Percentiles rank a stretch among this genome's conserved stretches.
phyloP scores from a whole-genome alignment of 164 flowering plant species.

The Chimonanthus salicifolius region DNA sequence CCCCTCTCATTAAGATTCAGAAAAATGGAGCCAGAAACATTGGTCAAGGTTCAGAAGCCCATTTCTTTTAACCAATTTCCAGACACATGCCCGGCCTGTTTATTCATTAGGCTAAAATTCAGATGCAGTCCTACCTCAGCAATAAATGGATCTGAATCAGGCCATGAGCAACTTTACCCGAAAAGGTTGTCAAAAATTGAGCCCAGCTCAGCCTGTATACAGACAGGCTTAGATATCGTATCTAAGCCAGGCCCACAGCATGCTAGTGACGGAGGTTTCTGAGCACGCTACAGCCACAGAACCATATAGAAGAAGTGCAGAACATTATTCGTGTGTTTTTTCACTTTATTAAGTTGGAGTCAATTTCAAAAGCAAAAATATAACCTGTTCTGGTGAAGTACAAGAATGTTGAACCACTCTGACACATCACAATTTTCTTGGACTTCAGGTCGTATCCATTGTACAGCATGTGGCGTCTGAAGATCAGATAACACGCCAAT shows the following conservation, averaged over 20 bases:
- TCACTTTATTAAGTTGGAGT: background rate
- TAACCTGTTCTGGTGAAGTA: conserved; percentile 96
- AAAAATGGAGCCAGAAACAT: background rate
- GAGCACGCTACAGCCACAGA: too few relatives aligned
- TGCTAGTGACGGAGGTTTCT: too few relatives aligned
- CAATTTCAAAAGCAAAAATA: conserved; percentile 5
- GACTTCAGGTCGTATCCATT: conserved; percentile 96
- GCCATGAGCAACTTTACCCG: background rate
- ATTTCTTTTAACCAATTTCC: background rate
- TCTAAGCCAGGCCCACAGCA: background rate
- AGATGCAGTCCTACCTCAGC: background rate
- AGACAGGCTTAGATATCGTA: background rate
- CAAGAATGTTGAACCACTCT: conserved; percentile 96
- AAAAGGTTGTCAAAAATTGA: too few relatives aligned
- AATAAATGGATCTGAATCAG: background rate
- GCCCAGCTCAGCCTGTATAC: background rate
- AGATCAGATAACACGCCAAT: conserved; percentile 9
- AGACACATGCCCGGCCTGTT: background rate
- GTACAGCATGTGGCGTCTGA: conserved; percentile 98
- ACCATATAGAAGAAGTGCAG: too few relatives aligned
- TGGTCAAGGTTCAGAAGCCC: background rate
- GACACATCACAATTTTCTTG: conserved; percentile 77
- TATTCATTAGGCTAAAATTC: background rate
- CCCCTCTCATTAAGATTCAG: background rate
- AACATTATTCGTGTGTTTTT: background rate